These are phyloP conservation scores for Phaeodactylum tricornutum DNA, from an alignment of 108 stramenopile genomes.

Conservation along the genomic window DNA sequence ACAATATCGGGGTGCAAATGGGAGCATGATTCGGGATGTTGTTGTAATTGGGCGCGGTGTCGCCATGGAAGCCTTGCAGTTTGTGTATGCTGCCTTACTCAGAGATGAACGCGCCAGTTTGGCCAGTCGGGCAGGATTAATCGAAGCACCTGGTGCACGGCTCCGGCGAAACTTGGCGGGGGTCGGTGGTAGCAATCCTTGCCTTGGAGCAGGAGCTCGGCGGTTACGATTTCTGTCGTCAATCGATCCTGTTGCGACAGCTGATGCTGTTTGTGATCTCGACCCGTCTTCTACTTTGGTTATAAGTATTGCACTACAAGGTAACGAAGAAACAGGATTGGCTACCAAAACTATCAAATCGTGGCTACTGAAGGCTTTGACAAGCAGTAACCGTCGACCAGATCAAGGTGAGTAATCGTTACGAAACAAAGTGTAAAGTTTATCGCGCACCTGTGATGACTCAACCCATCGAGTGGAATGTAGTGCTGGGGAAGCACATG, in stretches of 20 bases:
- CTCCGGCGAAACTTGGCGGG: conserved; percentile 4
- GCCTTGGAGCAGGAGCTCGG: conserved; percentile 15
- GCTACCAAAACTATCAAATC: conserved; percentile 27
- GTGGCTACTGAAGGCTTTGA: conserved; percentile 45
- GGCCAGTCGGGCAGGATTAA: conserved; percentile 24
- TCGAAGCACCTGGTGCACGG: conserved; percentile 7
- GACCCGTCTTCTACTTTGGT: conserved; percentile 62
- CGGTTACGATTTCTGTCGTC: conserved; percentile 52
- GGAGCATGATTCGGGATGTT: conserved; percentile 54
- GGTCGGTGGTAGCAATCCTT: too few species aligned
- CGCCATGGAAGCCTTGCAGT: conserved; percentile 47
- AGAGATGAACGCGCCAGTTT: conserved; percentile 32
- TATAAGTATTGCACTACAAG: conserved; percentile 34
- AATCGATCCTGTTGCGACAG: conserved; percentile 43
- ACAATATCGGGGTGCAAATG: conserved; percentile 44
- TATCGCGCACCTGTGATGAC: too few species aligned
- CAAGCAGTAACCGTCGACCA: conserved; percentile 9
- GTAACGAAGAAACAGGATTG: conserved; percentile 33
- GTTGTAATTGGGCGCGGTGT: conserved; percentile 55
- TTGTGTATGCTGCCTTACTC: conserved; percentile 58
- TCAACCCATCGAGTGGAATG: too few species aligned
- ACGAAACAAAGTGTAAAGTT: too few species aligned
- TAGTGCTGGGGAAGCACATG: conserved; percentile 59
- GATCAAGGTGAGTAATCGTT: too few species aligned
- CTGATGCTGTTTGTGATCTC: conserved; percentile 32